These are phyloP conservation scores for Aspergillus ochraceus DNA, from an alignment of 2,329 filamentous ascomycete genomes.

Conservation along the genomic window DNA sequence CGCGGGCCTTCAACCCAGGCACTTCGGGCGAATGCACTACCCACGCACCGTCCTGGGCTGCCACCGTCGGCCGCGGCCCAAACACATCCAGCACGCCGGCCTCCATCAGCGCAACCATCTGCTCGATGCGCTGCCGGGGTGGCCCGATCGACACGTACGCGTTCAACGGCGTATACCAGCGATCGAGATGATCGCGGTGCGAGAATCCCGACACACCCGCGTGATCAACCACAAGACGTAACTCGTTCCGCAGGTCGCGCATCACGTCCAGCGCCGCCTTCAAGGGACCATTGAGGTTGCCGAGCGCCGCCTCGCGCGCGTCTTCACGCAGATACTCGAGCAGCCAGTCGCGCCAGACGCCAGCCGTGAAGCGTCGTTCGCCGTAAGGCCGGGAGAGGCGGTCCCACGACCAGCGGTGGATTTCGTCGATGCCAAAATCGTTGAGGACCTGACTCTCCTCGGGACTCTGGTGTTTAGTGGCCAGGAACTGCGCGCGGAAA, in stretches of 20 bases:
- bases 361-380: slow-evolving; percentile 1
- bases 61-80: neutral
- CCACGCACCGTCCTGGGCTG: neutral
- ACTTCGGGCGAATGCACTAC: neutral
- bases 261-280: too few species aligned
- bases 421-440: too few species aligned
- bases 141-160: slow-evolving; percentile 3
- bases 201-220: neutral
- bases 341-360: slow-evolving; percentile 4
- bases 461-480: too few species aligned
- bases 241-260: too few species aligned
- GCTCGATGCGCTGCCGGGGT: slow-evolving; percentile 5
- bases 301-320: neutral
- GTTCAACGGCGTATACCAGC: slow-evolving; percentile 4
- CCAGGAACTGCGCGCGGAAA: too few species aligned
- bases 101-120: slow-evolving; percentile 5
- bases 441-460: too few species aligned
- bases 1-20: too few species aligned
- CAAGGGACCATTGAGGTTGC: too few species aligned
- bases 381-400: neutral
- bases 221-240: too few species aligned
- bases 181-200: slow-evolving; percentile 3
- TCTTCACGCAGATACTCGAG: slow-evolving; percentile 3
- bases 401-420: too few species aligned
- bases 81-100: neutral